Base-by-base conservation (phyloP, 2,329 filamentous ascomycete species). In the Raffaelea arxii region DNA sequence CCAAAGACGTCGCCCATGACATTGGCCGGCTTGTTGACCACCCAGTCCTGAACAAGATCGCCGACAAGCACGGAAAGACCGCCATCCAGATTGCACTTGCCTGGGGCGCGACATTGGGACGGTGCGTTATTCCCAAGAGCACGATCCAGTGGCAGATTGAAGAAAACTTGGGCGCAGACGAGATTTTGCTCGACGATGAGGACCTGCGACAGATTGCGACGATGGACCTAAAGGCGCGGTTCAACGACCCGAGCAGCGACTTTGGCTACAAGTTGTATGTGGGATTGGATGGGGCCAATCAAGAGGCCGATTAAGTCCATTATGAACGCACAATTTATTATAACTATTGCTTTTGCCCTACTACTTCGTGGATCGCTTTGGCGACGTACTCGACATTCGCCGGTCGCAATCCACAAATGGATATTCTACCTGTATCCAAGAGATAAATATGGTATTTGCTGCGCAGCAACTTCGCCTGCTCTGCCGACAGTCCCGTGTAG, bases 41-140 rank as follows among this genome's bases (percentile, higher is more conserved):
- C 65, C 67, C 68, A 55, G 74, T 71, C 1, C 68, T 84, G 46
- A 78, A 75, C 58, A 68, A 66, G 23, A 72, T 82, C 36, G 77
- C 77, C 27, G 61, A 74, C 54, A 75, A 75, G 61, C 72, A 71
- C 55, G 72, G 71, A 25, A 70, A 77, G 62, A 75, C 71, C 2
- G 67, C 80, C 16, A 77, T 77, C 4, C 78, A 82, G 63, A 71
- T 80, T 21, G 63, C 81, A 46, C 75, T 81, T 49, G 77, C 76
- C 36, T 85, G 81, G 81, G 82, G 79, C 46, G 62, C 84, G 35
- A 71, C 72, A 47, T 72, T 80, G 44, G 80, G 81, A 48, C 84
- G 83, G 59, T 71, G 76, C 30, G 81, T 84, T 27, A 68, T 86
- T 49, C 80, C 81, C 56, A 86, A 86, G 75, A 83, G 78, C 65